Conservation (phyloP, 352 stramenopile species). For the Discostella stelligera region DNA sequence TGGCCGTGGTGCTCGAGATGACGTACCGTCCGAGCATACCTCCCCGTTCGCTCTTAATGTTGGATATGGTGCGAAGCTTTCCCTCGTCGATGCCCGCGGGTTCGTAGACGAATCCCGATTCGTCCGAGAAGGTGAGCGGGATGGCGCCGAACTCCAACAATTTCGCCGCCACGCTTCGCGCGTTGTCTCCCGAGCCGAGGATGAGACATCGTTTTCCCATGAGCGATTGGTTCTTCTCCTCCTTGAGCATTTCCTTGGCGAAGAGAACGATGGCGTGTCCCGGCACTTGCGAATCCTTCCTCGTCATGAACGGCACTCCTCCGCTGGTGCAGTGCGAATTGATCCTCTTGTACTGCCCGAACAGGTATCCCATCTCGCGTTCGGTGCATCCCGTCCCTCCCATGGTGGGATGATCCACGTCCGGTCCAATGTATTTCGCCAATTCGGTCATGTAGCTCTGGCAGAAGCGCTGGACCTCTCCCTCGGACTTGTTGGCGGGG, state of each 20-base stretch:
- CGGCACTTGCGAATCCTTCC: constrained; percentile 66
- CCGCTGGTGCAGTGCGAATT: constrained; percentile 56
- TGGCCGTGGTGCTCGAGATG: constrained; percentile 84
- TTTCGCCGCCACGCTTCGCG: constrained; percentile 89
- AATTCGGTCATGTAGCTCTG: constrained; percentile 98
- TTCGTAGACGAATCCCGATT: constrained; percentile 93
- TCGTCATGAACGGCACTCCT: constrained; percentile 56
- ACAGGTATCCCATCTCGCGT: constrained; percentile 95
- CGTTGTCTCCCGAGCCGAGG: constrained; percentile 92
- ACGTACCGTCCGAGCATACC: constrained; percentile 86
- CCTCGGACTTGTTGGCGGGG: constrained; percentile 94
- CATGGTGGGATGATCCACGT: constrained; percentile 93
- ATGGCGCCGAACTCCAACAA: constrained; percentile 94
- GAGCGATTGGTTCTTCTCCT: constrained; percentile 89
- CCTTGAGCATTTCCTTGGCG: constrained; percentile 90
- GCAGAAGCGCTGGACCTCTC: constrained; percentile 97
- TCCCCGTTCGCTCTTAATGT: constrained; percentile 87
- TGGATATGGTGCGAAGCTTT: constrained; percentile 84
- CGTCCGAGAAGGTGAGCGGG: constrained; percentile 94
- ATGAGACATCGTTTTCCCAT: constrained; percentile 96
- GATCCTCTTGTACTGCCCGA: constrained; percentile 97
- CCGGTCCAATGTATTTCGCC: constrained; percentile 95
- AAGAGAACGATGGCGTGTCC: constrained; percentile 89
- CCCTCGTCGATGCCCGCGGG: constrained; percentile 85
- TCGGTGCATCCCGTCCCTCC: constrained; percentile 89